These are phyloP conservation scores for Scedosporium boydii DNA, from an alignment of 2,329 filamentous ascomycete species.

Conservation along the genomic window DNA sequence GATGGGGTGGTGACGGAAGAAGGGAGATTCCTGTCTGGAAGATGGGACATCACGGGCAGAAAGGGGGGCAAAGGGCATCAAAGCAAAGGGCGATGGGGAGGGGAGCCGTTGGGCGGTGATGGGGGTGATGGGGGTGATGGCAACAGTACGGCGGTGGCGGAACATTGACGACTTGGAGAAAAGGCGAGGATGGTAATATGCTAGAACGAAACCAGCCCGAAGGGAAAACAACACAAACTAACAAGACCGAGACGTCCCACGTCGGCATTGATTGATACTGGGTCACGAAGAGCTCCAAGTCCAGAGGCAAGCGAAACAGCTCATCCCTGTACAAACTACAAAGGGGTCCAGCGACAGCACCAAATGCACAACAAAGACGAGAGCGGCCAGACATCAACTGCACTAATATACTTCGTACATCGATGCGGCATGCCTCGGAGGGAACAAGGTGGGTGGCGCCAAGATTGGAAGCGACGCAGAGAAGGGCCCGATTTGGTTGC, in stretches of 20 bases:
- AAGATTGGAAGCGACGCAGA: background rate
- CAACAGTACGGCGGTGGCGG: background rate
- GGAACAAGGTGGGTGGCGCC: background rate
- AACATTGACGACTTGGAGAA: background rate
- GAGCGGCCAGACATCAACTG: background rate
- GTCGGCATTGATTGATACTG: background rate
- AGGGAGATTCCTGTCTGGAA: background rate
- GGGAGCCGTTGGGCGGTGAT: background rate
- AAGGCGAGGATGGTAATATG: background rate
- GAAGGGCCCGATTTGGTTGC: background rate
- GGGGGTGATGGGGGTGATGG: background rate
- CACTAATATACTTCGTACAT: background rate
- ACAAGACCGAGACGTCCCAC: background rate
- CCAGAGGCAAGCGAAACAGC: background rate
- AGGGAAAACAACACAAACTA: background rate
- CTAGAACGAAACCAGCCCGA: background rate
- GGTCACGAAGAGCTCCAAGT: background rate
- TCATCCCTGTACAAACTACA: background rate
- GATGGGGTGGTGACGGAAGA: background rate
- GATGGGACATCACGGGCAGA: background rate
- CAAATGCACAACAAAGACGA: background rate
- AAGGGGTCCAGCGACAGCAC: background rate
- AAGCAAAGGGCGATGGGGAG: background rate
- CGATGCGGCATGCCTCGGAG: background rate
- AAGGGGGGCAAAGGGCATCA: background rate